Evolutionary conservation across 2,329 filamentous ascomycete species (phyloP).

Genomic region (Sclerotinia subarctica): DNA sequence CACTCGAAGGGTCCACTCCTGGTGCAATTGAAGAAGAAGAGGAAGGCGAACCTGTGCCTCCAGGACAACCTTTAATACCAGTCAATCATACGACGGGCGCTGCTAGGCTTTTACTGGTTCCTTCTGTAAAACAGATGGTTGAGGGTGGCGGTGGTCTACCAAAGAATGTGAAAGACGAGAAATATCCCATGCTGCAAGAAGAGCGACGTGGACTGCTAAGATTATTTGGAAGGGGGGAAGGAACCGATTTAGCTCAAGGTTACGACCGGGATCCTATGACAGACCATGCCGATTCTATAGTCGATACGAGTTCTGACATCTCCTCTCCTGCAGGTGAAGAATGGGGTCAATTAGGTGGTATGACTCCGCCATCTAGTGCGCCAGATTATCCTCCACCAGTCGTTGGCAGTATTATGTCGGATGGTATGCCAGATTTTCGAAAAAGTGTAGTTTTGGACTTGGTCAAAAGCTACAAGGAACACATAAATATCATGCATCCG

Average conservation of each 20-base stretch:
- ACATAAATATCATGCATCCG: slow-evolving; percentile 65
- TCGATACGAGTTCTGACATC: slow-evolving; percentile 47
- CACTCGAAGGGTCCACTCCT: slow-evolving; percentile 10
- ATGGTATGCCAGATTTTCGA: slow-evolving; percentile 55
- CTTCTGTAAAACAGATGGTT: slow-evolving; percentile 59
- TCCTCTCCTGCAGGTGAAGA: slow-evolving; percentile 52
- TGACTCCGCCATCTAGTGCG: slow-evolving; percentile 31
- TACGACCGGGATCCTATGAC: slow-evolving; percentile 37
- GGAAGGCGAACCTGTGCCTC: slow-evolving; percentile 45
- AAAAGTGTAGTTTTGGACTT: slow-evolving; percentile 50
- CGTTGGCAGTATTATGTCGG: slow-evolving; percentile 36
- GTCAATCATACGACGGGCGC: slow-evolving; percentile 89
- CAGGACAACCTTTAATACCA: slow-evolving; percentile 68
- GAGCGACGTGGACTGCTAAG: slow-evolving; percentile 70
- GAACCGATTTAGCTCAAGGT: slow-evolving; percentile 55
- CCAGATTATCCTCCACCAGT: slow-evolving; percentile 12
- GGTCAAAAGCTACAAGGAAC: slow-evolving; percentile 55
- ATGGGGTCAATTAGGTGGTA: slow-evolving; percentile 56
- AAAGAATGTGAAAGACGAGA: slow-evolving; percentile 52
- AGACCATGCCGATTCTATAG: slow-evolving; percentile 44
- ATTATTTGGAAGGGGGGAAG: slow-evolving; percentile 77
- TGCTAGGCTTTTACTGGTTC: slow-evolving; percentile 73
- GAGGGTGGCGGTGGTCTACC: slow-evolving; percentile 47
- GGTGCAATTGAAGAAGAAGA: slow-evolving; percentile 42
- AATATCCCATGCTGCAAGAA: slow-evolving; percentile 76